A percentile compares a stretch with the other conserved stretches of the same genome.
These are phyloP conservation scores for Setaria viridis DNA, from an alignment of 202 grass and related monocot species.

Conservation along the genomic window DNA sequence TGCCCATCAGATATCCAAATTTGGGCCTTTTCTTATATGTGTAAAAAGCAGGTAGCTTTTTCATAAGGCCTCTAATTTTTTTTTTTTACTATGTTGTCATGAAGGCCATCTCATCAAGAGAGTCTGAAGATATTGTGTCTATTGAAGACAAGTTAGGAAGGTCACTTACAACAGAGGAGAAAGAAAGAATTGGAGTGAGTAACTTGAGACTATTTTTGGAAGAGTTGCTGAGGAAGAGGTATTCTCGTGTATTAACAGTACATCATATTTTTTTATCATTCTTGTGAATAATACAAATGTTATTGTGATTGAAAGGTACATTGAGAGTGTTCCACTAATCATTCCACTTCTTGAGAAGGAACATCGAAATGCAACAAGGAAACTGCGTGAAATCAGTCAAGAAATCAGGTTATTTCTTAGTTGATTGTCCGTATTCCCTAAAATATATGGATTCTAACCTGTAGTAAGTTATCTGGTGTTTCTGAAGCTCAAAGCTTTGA, in stretches of 20 bases:
- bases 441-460: background rate
- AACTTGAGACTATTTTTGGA: slow-evolving; percentile 89
- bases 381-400: slow-evolving; percentile 71
- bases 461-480: slow-evolving; percentile 4
- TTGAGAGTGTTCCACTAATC: slow-evolving; percentile 85
- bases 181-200: slow-evolving; percentile 78
- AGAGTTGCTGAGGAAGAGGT: slow-evolving; percentile 88
- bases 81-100: slow-evolving; percentile 30
- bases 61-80: slow-evolving; percentile 17
- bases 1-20: slow-evolving; percentile 26
- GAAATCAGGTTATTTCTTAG: slow-evolving; percentile 69
- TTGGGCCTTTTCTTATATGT: background rate
- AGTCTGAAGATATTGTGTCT: slow-evolving; percentile 76
- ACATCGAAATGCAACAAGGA: slow-evolving; percentile 61
- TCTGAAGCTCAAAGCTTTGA: slow-evolving; percentile 35
- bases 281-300: slow-evolving; percentile 32
- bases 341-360: slow-evolving; percentile 93
- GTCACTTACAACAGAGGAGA: slow-evolving; percentile 75
- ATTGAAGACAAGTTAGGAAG: slow-evolving; percentile 91
- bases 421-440: background rate
- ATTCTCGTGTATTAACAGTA: slow-evolving; percentile 42
- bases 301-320: slow-evolving; percentile 65
- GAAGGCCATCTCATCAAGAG: slow-evolving; percentile 79
- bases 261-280: slow-evolving; percentile 21
- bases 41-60: slow-evolving; percentile 1